Evolutionary conservation across 225 moss, liverwort and hornwort genomes (phyloP).

Genomic region (Pleurozium schreberi): DNA sequence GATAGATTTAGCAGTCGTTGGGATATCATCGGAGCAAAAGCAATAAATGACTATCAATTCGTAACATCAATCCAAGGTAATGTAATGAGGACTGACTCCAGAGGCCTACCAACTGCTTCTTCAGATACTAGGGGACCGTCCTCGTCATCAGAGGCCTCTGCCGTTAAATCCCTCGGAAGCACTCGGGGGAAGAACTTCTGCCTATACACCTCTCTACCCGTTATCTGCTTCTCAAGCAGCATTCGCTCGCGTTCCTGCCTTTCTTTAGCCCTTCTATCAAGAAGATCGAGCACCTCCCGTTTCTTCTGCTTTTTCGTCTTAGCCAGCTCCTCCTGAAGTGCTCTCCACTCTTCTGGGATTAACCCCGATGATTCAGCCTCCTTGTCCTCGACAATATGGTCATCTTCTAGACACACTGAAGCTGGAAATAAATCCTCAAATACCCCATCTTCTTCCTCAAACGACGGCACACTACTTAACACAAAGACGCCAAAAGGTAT

Average conservation of each 20-base stretch:
- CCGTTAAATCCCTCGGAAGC: slow-evolving; percentile 5
- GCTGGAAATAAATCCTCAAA: slow-evolving; percentile 33
- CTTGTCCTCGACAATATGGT: not conserved
- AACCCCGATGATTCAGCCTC: slow-evolving; percentile 16
- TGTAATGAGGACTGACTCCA: not conserved
- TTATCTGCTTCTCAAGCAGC: slow-evolving; percentile 25
- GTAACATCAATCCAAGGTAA: not conserved
- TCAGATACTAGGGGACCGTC: slow-evolving; percentile 21
- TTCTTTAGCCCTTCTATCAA: slow-evolving; percentile 40
- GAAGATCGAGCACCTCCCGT: slow-evolving; percentile 46
- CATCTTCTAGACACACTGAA: not conserved
- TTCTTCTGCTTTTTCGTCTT: slow-evolving; percentile 70
- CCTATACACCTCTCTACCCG: slow-evolving; percentile 15
- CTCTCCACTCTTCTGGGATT: slow-evolving; percentile 71
- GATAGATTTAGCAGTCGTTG: not conserved
- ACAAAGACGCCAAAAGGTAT: not conserved
- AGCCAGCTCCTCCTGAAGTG: slow-evolving; percentile 43
- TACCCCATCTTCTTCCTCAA: slow-evolving; percentile 49
- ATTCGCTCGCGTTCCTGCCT: slow-evolving; percentile 42
- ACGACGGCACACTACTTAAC: slow-evolving; percentile 11
- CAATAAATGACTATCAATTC: not conserved
- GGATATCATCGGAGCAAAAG: not conserved
- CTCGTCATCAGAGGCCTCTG: slow-evolving; percentile 24
- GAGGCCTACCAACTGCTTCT: slow-evolving; percentile 2
- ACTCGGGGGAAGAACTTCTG: slow-evolving; percentile 34